Conservation (phyloP, 768 basidiomycete genomes). For the Termitomyces heimii region DNA sequence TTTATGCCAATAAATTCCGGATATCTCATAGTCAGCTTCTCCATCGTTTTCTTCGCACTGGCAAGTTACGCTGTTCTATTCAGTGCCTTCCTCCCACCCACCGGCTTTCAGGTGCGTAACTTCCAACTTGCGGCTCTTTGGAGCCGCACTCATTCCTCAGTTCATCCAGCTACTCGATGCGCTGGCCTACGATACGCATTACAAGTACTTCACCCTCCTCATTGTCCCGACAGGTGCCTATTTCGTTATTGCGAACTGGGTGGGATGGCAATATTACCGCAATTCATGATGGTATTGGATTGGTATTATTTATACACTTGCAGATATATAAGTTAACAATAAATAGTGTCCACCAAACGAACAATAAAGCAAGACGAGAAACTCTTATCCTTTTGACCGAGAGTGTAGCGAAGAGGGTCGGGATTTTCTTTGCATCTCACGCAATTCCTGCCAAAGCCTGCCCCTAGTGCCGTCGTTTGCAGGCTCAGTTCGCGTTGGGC, state of each 20-base stretch:
- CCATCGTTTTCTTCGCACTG: constrained; percentile 47
- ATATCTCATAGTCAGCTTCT: constrained; percentile 38
- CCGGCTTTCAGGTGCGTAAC: constrained; percentile 43
- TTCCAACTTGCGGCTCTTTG: background rate
- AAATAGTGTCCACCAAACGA: background rate
- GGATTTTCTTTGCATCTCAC: constrained; percentile 41
- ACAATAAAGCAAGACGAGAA: constrained; percentile 26
- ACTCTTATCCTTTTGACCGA: constrained; percentile 20
- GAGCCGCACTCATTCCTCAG: background rate
- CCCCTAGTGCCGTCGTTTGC: constrained; percentile 34
- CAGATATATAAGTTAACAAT: constrained; percentile 11
- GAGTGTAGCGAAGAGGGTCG: constrained; percentile 39
- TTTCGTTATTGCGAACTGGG: constrained; percentile 98
- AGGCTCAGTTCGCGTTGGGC: constrained; percentile 15
- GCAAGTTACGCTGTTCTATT: constrained; percentile 61
- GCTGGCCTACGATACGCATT: constrained; percentile 72
- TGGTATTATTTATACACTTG: constrained; percentile 3
- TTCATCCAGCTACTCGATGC: constrained; percentile 50
- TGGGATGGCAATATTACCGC: constrained; percentile 96
- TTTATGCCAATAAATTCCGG: constrained; percentile 28
- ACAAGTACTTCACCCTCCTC: constrained; percentile 82
- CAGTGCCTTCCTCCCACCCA: constrained; percentile 54
- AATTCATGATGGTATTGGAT: constrained; percentile 55
- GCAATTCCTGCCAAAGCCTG: constrained; percentile 51
- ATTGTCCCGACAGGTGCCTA: constrained; percentile 78